Conservation (phyloP, 495 filamentous ascomycete species). For the Penicillium dipodomyicola region DNA sequence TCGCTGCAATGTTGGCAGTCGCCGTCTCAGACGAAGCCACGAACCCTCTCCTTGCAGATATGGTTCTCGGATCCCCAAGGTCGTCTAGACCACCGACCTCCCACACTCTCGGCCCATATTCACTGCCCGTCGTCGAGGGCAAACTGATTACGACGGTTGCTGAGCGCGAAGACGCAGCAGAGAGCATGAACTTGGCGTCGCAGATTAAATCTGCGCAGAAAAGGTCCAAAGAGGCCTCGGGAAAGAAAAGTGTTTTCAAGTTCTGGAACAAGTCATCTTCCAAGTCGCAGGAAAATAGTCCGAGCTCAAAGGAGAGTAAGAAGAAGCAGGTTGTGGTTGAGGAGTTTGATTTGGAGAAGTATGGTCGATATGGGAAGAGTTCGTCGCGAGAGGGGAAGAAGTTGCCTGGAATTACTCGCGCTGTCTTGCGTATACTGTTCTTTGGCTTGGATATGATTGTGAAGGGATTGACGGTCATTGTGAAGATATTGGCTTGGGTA, state of each 20-base stretch:
- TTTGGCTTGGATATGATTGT: constrained; percentile 42
- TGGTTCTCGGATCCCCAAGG: constrained; percentile 29
- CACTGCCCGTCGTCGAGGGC: constrained; percentile 26
- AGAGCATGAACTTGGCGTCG: constrained; percentile 34
- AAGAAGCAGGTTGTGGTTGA: constrained; percentile 36
- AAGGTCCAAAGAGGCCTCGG: constrained; percentile 7
- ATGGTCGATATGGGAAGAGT: constrained; percentile 36
- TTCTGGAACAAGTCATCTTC: constrained; percentile 22
- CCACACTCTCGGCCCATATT: constrained; percentile 3
- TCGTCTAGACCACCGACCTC: constrained; percentile 7
- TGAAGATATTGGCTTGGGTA: constrained; percentile 43
- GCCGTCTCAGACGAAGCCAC: constrained; percentile 58
- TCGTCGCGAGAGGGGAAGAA: constrained; percentile 41
- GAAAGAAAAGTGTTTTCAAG: constrained; percentile 22
- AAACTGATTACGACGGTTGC: constrained; percentile 40
- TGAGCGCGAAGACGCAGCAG: constrained; percentile 41
- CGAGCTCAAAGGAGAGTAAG: constrained; percentile 25
- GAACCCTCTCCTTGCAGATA: constrained; percentile 37
- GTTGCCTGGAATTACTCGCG: constrained; percentile 37
- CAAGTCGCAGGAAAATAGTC: neutral
- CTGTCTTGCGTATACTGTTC: constrained; percentile 37
- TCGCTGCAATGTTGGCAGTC: constrained; percentile 67
- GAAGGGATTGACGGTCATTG: constrained; percentile 31
- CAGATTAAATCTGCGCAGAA: constrained; percentile 29
- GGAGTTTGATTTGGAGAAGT: constrained; percentile 49